These are phyloP conservation scores for Dendrobium officinale DNA, from an alignment of 106 monocot genomes.

Conservation along the genomic window DNA sequence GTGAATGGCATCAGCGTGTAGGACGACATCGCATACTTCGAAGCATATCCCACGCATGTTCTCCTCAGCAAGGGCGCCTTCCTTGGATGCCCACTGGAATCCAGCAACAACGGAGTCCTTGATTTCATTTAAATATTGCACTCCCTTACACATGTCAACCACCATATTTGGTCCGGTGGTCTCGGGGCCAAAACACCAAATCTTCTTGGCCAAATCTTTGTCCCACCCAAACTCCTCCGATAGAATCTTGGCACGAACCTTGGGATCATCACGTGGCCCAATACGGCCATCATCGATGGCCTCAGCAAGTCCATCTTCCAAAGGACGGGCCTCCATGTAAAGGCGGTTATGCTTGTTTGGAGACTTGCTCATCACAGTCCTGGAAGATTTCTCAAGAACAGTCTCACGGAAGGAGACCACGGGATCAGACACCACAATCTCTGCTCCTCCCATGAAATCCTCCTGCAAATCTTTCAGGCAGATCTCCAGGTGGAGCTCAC, in stretches of 20 bases:
- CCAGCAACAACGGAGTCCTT: conserved; percentile 50
- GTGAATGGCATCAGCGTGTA: conserved; percentile 44
- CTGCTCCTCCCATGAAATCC: conserved; percentile 29
- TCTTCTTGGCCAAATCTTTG: conserved; percentile 46
- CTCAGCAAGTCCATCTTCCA: conserved; percentile 34
- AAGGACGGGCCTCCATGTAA: conserved; percentile 31
- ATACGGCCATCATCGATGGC: conserved; percentile 38
- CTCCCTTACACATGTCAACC: conserved; percentile 49
- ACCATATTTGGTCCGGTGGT: conserved; percentile 45
- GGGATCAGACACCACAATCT: conserved; percentile 18
- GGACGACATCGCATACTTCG: conserved; percentile 37
- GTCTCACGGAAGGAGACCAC: conserved; percentile 31
- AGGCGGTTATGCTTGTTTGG: conserved; percentile 33
- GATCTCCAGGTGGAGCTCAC: conserved; percentile 30
- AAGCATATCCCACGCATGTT: conserved; percentile 49
- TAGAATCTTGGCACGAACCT: conserved; percentile 28
- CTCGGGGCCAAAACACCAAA: conserved; percentile 50
- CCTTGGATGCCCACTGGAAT: conserved; percentile 50
- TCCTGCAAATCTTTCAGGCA: conserved; percentile 26
- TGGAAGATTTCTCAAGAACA: conserved; percentile 19
- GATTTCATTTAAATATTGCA: conserved; percentile 46
- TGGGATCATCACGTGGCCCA: conserved; percentile 40
- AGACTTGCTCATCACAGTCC: conserved; percentile 30
- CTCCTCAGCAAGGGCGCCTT: conserved; percentile 38
- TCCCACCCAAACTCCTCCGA: conserved; percentile 46